Base-by-base conservation (phyloP, 2,329 filamentous ascomycete species). In the Metarhizium sp. region DNA sequence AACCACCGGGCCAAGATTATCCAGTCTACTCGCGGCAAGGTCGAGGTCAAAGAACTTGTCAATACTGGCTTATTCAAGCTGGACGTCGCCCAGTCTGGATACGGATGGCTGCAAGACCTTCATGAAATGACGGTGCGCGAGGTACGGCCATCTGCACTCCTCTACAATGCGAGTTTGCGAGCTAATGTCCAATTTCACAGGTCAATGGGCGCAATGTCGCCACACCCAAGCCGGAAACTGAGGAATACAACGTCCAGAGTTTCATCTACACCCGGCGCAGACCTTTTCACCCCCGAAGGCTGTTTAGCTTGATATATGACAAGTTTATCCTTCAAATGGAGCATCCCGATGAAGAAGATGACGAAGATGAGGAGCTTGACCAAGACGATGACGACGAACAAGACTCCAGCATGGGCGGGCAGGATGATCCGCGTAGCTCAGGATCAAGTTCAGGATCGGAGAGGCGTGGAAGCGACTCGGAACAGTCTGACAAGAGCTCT, bases 191-290 rank as follows among this genome's bases (percentile, higher is more conserved):
- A 30, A 4, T 6, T 1, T 7, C 1, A 45, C 8, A 74, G 71
- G 71, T 75, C 40, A 76, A 76, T 49, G 75, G 74, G 0, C 68
- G 68, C 16, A 80, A 81, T 30, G 76, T 78, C 2, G 65, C 85
- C 51, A 83, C 81, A 0, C 84, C 84, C 0, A 87, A 82, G 64
- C 86, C 86, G 0, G 86, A 89, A 69, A 88, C 85, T 0, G 75
- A 88, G 54, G 86, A 88, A 74, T 88, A 88, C 63, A 84, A 84
- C 7, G 85, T 90, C 11, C 78, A 81, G 40, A 89, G 82, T 64
- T 88, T 88, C 60, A 82, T 90, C 13, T 90, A 90, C 65, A 74
- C 76, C 1, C 78, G 81, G 0, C 74, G 80, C 7, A 72, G 79
- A 0, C 82, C 82, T 0, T 79, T 80, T 54, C 74, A 80, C 45